phyloP scores from a whole-genome alignment of 78 protist genomes.

The Parvularia atlantis region DNA sequence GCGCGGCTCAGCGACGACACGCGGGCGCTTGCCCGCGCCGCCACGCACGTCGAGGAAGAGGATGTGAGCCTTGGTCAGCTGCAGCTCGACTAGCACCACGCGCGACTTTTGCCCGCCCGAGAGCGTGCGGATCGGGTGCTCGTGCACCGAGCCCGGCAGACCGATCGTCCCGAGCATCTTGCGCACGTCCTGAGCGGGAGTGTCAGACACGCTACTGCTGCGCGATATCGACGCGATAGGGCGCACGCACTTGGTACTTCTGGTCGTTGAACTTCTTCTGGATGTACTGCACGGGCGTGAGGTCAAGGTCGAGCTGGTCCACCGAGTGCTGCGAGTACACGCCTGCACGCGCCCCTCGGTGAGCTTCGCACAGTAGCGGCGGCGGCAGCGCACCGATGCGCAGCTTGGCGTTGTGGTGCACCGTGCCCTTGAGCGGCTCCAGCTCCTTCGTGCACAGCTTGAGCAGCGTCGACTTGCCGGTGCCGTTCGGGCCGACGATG shows the following conservation, averaged over 20 bases:
- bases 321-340: constrained; percentile 54
- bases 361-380: no score
- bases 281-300: constrained; percentile 46
- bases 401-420: constrained; percentile 55
- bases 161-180: constrained; percentile 54
- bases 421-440: constrained; percentile 30
- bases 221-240: no score
- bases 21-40: no score
- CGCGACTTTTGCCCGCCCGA: constrained; percentile 49
- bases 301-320: constrained; percentile 20
- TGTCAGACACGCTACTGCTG: no score
- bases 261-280: constrained; percentile 23
- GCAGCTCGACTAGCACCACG: constrained; percentile 34
- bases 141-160: no score
- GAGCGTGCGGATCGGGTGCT: constrained; percentile 29
- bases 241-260: no score
- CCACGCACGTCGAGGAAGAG: no score
- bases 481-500: constrained; percentile 90
- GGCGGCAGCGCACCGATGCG: no score
- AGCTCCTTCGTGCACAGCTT: neutral
- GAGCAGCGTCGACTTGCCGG: constrained; percentile 55
- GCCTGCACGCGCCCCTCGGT: no score
- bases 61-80: neutral
- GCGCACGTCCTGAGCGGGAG: constrained; percentile 31
- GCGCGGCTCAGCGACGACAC: no score